Evolutionary conservation across 2,329 filamentous ascomycete genomes (phyloP), one percentile per base, ranked within the genome.

Genomic region (Ascomycota sp.): DNA sequence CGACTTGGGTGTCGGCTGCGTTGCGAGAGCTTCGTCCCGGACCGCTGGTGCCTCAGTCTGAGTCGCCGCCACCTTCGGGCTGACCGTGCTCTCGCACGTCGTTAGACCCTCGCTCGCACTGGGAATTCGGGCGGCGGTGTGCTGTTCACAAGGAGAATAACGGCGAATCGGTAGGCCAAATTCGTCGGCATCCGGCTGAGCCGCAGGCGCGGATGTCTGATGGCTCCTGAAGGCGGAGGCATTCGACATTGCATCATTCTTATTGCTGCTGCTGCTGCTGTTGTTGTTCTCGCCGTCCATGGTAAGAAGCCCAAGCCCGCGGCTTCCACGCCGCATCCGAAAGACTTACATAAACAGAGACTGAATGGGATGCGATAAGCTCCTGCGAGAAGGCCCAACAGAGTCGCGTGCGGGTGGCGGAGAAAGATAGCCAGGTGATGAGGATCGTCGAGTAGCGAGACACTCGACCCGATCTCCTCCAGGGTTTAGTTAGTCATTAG

Each of bases 141-240:
- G 37, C 33, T 36, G 39, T 29, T 44, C 41, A 25, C 55, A 50
- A 35, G 48, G 53, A 44, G 51, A 44, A 44, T 50, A 62, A 43
- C 61, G 66, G 48, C 59, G 62, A 39, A 76, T 64, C 12, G 74
- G 74, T 40, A 81, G 55, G 33, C 76, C 76, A 49, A 80, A 81
- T 42, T 81, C 76, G 50, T 81, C 76, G 38, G 72, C 55, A 45
- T 75, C 68, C 33, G 47, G 34, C 16, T 29, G 46, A 39, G 46
- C 43, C 40, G 47, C 41, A 38, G 36, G 36, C 44, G 41, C 32
- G 7, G 47, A 49, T 44, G 38, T 42, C n/a, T 27, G 25, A 11
- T 30, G 32, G 32, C 32, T 25, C 28, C 31, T 37, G 37, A 35
- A 25, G 32, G 33, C 33, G 16, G 31, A 21, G 32, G 30, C 40